A percentile compares a stretch with the other conserved stretches of the same genome.
Conservation (phyloP, 805 yeast species). For the Wickerhamiella qilinensis region DNA sequence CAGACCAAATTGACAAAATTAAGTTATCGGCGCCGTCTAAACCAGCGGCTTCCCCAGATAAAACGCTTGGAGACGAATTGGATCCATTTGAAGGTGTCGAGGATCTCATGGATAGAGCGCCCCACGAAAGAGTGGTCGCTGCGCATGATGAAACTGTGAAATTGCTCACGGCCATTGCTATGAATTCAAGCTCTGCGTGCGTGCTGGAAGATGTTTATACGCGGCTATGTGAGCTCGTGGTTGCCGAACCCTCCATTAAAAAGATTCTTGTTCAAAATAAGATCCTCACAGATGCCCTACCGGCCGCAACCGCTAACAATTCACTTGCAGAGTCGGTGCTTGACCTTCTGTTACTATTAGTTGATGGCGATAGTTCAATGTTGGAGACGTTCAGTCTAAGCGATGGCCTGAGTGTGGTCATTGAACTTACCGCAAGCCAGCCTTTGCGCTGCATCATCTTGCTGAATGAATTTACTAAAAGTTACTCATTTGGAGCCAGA, state of each 20-base stretch:
- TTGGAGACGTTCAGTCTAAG: constrained; percentile 13
- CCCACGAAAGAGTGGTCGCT: constrained; percentile 8
- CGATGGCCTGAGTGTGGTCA: constrained; percentile 10
- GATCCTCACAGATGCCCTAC: background rate
- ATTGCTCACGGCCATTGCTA: constrained; percentile 3
- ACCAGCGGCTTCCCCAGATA: background rate
- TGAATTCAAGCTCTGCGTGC: constrained; percentile 1
- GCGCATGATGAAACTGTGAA: constrained; percentile 14
- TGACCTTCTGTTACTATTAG: constrained; percentile 8
- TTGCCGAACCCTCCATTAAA: constrained; percentile 11
- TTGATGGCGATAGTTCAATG: constrained; percentile 5
- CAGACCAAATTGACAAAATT: constrained; percentile 26
- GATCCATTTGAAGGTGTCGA: constrained; percentile 27
- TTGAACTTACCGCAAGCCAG: background rate
- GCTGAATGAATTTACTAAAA: background rate
- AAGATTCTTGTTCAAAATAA: constrained; percentile 5
- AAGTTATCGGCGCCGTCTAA: constrained; percentile 21
- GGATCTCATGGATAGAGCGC: constrained; percentile 23
- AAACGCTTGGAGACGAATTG: constrained; percentile 25
- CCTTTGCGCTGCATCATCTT: background rate
- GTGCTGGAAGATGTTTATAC: constrained; percentile 5
- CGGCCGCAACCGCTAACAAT: background rate
- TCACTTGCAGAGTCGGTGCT: constrained; percentile 6
- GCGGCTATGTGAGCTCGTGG: constrained; percentile 12
- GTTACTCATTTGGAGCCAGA: constrained; percentile 2